A percentile compares a stretch with the other conserved stretches of the same genome.
Conservation (phyloP, 202 grass and related monocot genomes). For the Digitaria exilis region DNA sequence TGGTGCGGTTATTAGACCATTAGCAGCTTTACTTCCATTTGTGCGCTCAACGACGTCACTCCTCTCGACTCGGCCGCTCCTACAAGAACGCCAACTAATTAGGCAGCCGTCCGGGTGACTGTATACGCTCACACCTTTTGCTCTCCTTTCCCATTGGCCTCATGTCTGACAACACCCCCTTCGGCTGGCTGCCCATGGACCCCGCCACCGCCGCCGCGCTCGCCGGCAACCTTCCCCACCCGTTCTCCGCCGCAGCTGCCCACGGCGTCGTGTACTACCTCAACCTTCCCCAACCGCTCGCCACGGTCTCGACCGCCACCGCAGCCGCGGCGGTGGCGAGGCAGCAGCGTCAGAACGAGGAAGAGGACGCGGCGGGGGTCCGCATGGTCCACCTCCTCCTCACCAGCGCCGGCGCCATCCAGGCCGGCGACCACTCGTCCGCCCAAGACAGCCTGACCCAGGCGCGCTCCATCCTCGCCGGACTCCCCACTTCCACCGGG, state of each 20-base stretch:
- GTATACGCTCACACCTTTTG: background rate
- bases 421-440: constrained; percentile 43
- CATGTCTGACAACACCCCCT: constrained; percentile 32
- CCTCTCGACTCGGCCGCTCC: background rate
- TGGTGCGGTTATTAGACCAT: too few species aligned
- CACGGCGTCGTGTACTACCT: background rate
- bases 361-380: constrained; percentile 39
- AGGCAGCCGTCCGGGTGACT: background rate
- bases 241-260: background rate
- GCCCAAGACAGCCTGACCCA: constrained; percentile 37
- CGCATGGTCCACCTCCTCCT: constrained; percentile 51
- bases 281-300: background rate
- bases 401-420: constrained; percentile 47
- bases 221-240: background rate
- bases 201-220: background rate
- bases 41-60: background rate
- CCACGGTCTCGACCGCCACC: background rate
- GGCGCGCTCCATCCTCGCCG: constrained; percentile 35
- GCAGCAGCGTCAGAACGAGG: constrained; percentile 32
- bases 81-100: constrained; percentile 19
- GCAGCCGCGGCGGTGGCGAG: background rate
- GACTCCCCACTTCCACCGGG: constrained; percentile 31
- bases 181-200: constrained; percentile 27
- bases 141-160: background rate
- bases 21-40: constrained; percentile 10